phyloP scores from a whole-genome alignment of 495 filamentous ascomycete genomes.

The Bacidia rubella region DNA sequence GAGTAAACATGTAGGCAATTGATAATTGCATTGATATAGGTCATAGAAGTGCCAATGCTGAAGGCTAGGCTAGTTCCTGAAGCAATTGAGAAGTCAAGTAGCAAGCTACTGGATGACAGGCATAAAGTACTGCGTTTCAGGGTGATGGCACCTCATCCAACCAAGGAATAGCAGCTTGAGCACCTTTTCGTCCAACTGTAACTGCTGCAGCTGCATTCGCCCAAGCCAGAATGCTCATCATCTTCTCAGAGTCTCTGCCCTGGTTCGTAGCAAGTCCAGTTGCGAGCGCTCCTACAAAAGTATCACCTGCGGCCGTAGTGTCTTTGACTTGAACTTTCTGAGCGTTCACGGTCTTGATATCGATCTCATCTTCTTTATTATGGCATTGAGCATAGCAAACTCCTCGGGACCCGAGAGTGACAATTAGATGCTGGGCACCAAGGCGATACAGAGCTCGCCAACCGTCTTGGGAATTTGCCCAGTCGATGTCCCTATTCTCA shows the following conservation, averaged over 20 bases:
- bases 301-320: conserved; percentile 90
- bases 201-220: conserved; percentile 63
- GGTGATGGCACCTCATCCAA: conserved; percentile 44
- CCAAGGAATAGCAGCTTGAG: conserved; percentile 85
- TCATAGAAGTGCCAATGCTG: too few species aligned
- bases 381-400: conserved; percentile 40
- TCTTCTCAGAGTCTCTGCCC: conserved; percentile 36
- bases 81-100: too few species aligned
- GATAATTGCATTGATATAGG: too few species aligned
- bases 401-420: conserved; percentile 73
- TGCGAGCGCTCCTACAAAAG: conserved; percentile 83
- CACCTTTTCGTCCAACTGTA: conserved; percentile 64
- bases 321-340: conserved; percentile 62
- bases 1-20: too few species aligned
- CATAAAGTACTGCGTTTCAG: background rate
- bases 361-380: conserved; percentile 27
- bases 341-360: conserved; percentile 33
- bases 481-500: conserved; percentile 33
- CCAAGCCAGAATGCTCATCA: conserved; percentile 46
- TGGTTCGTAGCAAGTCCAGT: conserved; percentile 37
- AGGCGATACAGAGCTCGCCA: conserved; percentile 43
- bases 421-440: conserved; percentile 62
- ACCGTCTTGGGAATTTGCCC: conserved; percentile 23
- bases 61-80: too few species aligned
- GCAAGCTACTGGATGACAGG: too few species aligned